A percentile compares a stretch with the other conserved stretches of the same genome.
Conservation (phyloP, 345 rosid genomes). For the Schrenkiella parvula region DNA sequence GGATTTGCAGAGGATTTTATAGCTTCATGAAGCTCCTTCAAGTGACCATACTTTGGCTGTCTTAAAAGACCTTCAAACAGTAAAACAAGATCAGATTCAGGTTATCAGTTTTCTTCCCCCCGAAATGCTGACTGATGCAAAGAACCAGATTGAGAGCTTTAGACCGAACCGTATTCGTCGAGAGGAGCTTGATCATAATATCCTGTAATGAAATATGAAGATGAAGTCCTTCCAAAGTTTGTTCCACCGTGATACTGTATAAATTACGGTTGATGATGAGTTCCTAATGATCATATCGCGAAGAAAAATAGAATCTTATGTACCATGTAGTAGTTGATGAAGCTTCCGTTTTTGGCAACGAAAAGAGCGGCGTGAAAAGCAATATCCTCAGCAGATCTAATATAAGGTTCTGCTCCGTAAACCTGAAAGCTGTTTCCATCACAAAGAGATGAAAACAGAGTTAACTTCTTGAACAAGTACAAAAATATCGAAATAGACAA, state of each 20-base stretch:
- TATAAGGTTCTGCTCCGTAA: constrained; percentile 56
- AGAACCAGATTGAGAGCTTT: neutral
- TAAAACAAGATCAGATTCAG: neutral
- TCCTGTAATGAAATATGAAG: constrained; percentile 62
- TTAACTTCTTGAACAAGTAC: constrained; percentile 13
- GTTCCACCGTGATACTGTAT: constrained; percentile 92
- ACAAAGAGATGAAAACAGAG: neutral
- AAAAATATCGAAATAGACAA: neutral
- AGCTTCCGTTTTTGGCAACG: constrained; percentile 80
- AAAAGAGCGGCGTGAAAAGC: constrained; percentile 78
- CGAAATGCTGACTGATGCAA: neutral
- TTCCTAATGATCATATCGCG: neutral
- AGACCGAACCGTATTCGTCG: constrained; percentile 71
- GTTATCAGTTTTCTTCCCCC: neutral
- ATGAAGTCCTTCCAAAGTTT: constrained; percentile 75
- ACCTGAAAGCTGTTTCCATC: constrained; percentile 53
- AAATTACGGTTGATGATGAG: neutral
- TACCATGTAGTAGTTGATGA: constrained; percentile 91
- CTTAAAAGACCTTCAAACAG: constrained; percentile 56
- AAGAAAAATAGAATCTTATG: neutral
- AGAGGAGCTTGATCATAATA: constrained; percentile 93
- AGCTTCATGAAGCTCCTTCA: constrained; percentile 67
- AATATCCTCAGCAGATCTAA: constrained; percentile 73
- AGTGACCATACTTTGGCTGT: constrained; percentile 88
- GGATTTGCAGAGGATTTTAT: constrained; percentile 47